These are phyloP conservation scores for Penicillium paradoxum DNA, from an alignment of 495 filamentous ascomycete species.

Conservation along the genomic window DNA sequence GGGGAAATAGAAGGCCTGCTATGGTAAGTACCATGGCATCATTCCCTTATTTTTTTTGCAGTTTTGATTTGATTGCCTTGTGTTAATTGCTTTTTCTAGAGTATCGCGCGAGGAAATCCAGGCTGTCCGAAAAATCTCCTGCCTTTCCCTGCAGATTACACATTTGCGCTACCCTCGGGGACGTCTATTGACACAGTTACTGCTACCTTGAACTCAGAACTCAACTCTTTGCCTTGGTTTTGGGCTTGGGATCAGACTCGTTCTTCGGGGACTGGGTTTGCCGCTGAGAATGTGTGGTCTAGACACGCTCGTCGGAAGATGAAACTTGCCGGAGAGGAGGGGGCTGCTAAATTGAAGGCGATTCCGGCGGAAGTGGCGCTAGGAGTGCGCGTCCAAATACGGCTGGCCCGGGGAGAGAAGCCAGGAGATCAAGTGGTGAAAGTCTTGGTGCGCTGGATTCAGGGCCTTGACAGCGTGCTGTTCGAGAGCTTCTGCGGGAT, in stretches of 20 bases:
- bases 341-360: slow-evolving; percentile 23
- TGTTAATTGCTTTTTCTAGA: slow-evolving; percentile 23
- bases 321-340: slow-evolving; percentile 22
- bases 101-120: slow-evolving; percentile 52
- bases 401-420: slow-evolving; percentile 20
- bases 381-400: slow-evolving; percentile 45
- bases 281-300: slow-evolving; percentile 66
- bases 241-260: slow-evolving; percentile 47
- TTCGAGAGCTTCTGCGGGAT: slow-evolving; percentile 90
- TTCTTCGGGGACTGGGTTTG: slow-evolving; percentile 49
- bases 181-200: slow-evolving; percentile 23
- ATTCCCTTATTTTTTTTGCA: no score
- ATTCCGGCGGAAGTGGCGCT: slow-evolving; percentile 28
- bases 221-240: slow-evolving; percentile 44
- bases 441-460: slow-evolving; percentile 65
- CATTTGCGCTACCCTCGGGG: slow-evolving; percentile 35
- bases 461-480: slow-evolving; percentile 65
- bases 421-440: slow-evolving; percentile 20
- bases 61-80: not conserved
- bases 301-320: slow-evolving; percentile 57
- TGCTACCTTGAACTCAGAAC: slow-evolving; percentile 33
- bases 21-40: no score
- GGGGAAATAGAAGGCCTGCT: slow-evolving; percentile 59
- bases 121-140: slow-evolving; percentile 55
- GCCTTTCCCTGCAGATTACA: slow-evolving; percentile 54